Conservation (phyloP, 352 stramenopile genomes). For the Phytophthora aleatoria region DNA sequence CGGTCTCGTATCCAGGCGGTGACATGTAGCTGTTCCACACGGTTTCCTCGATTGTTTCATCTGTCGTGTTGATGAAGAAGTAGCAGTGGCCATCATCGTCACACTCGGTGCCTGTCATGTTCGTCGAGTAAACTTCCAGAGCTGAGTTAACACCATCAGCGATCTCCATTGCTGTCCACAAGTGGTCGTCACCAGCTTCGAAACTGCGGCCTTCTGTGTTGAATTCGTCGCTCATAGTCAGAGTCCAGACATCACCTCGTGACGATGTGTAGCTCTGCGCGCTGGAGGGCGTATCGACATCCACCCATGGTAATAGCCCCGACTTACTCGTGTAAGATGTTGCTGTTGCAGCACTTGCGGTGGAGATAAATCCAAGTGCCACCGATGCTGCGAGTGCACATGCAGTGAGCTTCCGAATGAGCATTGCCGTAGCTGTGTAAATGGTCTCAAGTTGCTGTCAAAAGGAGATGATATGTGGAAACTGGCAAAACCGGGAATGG, state of each 20-base stretch:
- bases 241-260: slow-evolving; percentile 49
- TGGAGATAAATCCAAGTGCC: neutral
- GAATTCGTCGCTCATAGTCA: slow-evolving; percentile 96
- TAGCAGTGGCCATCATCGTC: slow-evolving; percentile 57
- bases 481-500: slow-evolving; percentile 18
- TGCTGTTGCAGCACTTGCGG: slow-evolving; percentile 8
- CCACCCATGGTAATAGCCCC: slow-evolving; percentile 55
- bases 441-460: neutral
- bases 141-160: slow-evolving; percentile 92
- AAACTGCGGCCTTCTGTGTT: slow-evolving; percentile 87
- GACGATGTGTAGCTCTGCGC: neutral
- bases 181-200: slow-evolving; percentile 88
- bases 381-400: neutral
- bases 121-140: slow-evolving; percentile 92
- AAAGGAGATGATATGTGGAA: slow-evolving; percentile 1
- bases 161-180: slow-evolving; percentile 94
- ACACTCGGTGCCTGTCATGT: slow-evolving; percentile 73
- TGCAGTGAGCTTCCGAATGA: slow-evolving; percentile 4
- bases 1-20: slow-evolving; percentile 48
- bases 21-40: slow-evolving; percentile 67
- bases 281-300: slow-evolving; percentile 43
- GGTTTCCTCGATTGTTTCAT: slow-evolving; percentile 39
- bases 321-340: slow-evolving; percentile 48
- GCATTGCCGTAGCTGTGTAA: slow-evolving; percentile 5
- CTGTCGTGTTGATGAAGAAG: slow-evolving; percentile 56